phyloP scores from a whole-genome alignment of 2,329 filamentous ascomycete genomes.

The Fusarium proliferatum region DNA sequence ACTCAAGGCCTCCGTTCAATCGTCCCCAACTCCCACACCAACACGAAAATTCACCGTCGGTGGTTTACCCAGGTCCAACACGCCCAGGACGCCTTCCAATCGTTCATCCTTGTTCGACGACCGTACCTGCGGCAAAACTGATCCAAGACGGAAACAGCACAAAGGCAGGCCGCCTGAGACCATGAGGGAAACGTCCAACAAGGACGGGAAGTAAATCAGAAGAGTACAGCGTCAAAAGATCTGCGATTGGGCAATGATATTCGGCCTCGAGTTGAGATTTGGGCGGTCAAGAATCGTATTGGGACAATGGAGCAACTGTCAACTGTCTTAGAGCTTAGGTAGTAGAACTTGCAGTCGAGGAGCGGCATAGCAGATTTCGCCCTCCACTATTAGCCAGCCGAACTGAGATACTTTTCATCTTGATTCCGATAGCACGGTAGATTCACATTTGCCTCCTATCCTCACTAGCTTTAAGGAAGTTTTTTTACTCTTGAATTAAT shows the following conservation, averaged over 20 bases:
- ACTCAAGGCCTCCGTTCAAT: not conserved
- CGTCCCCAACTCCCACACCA: not conserved
- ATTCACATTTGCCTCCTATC: not conserved
- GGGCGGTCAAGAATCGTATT: not conserved
- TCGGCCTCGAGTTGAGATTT: not conserved
- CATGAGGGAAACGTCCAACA: rapidly evolving
- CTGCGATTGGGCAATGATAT: not conserved
- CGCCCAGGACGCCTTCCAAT: rapidly evolving
- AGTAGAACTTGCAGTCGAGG: not conserved
- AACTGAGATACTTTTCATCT: not conserved
- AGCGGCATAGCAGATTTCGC: not conserved
- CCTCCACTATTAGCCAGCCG: not conserved
- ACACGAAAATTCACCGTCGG: rapidly evolving
- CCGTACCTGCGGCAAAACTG: rapidly evolving
- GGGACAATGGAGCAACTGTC: not conserved
- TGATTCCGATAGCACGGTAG: rapidly evolving
- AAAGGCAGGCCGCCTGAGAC: rapidly evolving
- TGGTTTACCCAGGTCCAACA: too few relatives aligned
- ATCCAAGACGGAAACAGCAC: rapidly evolving
- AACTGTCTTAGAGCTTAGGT: not conserved
- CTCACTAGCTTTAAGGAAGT: too few relatives aligned
- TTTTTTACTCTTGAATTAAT: not conserved
- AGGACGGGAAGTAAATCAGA: not conserved
- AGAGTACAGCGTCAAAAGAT: not conserved
- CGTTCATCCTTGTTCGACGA: rapidly evolving